A percentile compares a stretch with the other conserved stretches of the same genome.
Evolutionary conservation across 768 basidiomycete species (phyloP).

Genomic region (Suillus subalutaceus): DNA sequence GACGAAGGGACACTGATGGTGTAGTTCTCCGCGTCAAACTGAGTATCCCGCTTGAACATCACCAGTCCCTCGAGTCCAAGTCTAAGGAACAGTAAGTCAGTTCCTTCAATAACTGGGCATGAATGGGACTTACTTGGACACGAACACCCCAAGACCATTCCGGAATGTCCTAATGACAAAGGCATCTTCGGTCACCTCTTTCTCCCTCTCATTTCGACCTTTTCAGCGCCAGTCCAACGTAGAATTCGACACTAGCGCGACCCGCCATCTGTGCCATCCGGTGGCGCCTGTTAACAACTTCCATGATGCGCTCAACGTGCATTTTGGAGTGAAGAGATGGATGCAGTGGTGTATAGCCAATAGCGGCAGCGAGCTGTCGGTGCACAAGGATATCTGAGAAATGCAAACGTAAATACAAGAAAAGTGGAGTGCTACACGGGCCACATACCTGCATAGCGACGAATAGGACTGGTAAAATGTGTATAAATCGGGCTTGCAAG

Average conservation of each 20-base stretch:
- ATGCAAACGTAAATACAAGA: neutral
- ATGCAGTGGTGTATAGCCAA: constrained; percentile 82
- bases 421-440: neutral
- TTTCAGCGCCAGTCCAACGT: constrained; percentile 92
- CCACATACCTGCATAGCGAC: constrained; percentile 85
- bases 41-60: constrained; percentile 87
- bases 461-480: constrained; percentile 97
- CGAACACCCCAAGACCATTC: constrained; percentile 96
- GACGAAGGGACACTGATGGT: constrained; percentile 68
- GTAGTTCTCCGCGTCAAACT: constrained; percentile 92
- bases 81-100: constrained; percentile 42
- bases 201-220: constrained; percentile 52
- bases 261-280: constrained; percentile 98
- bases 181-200: constrained; percentile 72
- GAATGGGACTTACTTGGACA: constrained; percentile 71
- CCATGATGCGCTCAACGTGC: constrained; percentile 84
- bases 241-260: constrained; percentile 96
- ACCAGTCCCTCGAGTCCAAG: constrained; percentile 94
- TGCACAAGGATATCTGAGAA: constrained; percentile 85
- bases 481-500: constrained; percentile 98
- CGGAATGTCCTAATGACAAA: constrained; percentile 93
- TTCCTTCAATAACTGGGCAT: neutral
- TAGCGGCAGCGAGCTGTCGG: constrained; percentile 90
- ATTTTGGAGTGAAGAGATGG: constrained; percentile 85
- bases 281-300: constrained; percentile 88